Evolutionary conservation across 805 yeast genomes (phyloP).

Genomic region (Spencermartinsiella europaea): DNA sequence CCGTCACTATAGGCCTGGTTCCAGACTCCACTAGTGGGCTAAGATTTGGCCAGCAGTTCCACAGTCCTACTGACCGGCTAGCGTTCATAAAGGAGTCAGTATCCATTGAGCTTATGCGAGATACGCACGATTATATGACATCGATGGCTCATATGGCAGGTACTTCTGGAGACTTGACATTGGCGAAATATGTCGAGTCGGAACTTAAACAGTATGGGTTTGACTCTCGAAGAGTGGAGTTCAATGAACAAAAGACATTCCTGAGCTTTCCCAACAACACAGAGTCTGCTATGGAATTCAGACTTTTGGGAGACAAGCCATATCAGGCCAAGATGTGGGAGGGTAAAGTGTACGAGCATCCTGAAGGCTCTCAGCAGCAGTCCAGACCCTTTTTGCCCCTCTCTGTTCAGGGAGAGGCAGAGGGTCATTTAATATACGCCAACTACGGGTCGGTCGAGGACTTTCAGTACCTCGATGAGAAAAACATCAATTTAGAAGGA

Average conservation of each 20-base stretch:
- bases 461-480: constrained; percentile 37
- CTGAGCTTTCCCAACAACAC: constrained; percentile 58
- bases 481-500: constrained; percentile 39
- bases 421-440: constrained; percentile 54
- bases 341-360: constrained; percentile 26
- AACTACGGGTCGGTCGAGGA: constrained; percentile 63
- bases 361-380: constrained; percentile 23
- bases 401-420: constrained; percentile 51
- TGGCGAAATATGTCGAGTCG: constrained; percentile 60
- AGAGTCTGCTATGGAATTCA: constrained; percentile 23
- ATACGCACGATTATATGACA: constrained; percentile 64
- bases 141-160: constrained; percentile 87
- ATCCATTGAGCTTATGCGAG: constrained; percentile 54
- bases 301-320: constrained; percentile 20
- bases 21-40: constrained; percentile 39
- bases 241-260: constrained; percentile 48
- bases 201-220: constrained; percentile 57
- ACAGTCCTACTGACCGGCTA: constrained; percentile 50
- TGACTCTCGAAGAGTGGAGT: constrained; percentile 38
- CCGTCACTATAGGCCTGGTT: constrained; percentile 53
- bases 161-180: constrained; percentile 73
- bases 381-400: constrained; percentile 56
- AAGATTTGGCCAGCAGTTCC: constrained; percentile 39
- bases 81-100: constrained; percentile 47
- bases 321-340: constrained; percentile 39